Evolutionary conservation across 768 basidiomycete genomes (phyloP).

Genomic region (Rhodosporidiobolus sp.): DNA sequence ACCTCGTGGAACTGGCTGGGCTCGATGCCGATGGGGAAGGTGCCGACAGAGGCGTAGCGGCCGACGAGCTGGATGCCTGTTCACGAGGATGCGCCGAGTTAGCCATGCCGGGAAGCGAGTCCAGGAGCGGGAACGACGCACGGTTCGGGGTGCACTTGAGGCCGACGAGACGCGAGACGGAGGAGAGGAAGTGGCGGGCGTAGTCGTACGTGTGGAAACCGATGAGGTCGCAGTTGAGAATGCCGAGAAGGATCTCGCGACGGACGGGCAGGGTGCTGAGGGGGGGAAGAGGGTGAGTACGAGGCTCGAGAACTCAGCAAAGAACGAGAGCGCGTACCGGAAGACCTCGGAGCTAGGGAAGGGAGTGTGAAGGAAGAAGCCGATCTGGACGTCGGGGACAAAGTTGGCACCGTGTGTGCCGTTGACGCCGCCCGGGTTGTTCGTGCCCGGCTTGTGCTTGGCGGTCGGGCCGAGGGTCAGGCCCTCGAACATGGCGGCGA

Average conservation of each 20-base stretch:
- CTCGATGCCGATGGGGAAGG: conserved; percentile 98
- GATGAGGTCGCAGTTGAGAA: conserved; percentile 92
- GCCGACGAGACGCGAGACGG: conserved; percentile 91
- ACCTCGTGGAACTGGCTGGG: conserved; percentile 85
- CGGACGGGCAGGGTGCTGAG: conserved; percentile 90
- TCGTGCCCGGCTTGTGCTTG: background rate
- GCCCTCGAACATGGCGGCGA: conserved; percentile 70
- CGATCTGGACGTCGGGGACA: conserved; percentile 69
- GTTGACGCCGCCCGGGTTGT: conserved; percentile 24
- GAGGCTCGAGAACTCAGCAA: fast-evolving
- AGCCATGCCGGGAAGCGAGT: background rate
- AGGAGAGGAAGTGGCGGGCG: conserved; percentile 97
- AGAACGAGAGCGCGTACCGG: conserved; percentile 57
- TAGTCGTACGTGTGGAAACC: conserved; percentile 99
- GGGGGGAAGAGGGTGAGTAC: background rate
- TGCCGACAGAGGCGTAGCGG: conserved; percentile 91
- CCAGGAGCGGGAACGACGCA: background rate
- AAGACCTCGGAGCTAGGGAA: conserved; percentile 98
- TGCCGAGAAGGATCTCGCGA: conserved; percentile 92
- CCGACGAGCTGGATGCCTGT: conserved; percentile 87
- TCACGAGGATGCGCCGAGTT: background rate
- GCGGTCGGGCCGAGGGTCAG: conserved; percentile 47
- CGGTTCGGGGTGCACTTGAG: conserved; percentile 94
- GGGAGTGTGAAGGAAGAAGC: conserved; percentile 97
- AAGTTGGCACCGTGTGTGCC: conserved; percentile 32